A percentile compares a stretch with the other conserved stretches of the same genome.
phyloP scores from a whole-genome alignment of 2,329 filamentous ascomycete genomes.

The Botryotinia calthae region DNA sequence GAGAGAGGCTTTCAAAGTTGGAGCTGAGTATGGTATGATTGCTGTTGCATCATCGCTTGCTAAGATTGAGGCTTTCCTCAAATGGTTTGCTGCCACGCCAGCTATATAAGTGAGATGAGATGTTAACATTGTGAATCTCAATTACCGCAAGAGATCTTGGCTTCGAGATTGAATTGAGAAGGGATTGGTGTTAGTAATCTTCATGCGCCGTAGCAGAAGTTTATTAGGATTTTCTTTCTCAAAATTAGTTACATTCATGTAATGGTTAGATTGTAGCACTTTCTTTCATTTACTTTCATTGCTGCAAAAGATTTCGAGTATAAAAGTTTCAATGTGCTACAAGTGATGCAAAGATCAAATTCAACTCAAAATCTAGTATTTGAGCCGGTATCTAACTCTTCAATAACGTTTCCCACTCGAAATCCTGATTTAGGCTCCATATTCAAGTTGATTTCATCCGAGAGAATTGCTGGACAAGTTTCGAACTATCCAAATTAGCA shows the following conservation, averaged over 20 bases:
- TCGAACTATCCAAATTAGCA: too few species aligned
- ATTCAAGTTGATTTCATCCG: too few species aligned
- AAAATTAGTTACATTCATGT: not conserved
- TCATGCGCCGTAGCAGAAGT: not conserved
- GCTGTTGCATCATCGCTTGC: not conserved
- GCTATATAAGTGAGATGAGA: not conserved
- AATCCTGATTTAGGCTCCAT: not conserved
- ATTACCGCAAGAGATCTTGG: not conserved
- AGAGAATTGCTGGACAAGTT: too few species aligned
- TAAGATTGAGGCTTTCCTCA: not conserved
- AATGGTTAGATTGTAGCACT: not conserved
- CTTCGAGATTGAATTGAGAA: not conserved
- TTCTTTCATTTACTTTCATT: not conserved
- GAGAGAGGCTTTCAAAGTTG: not conserved
- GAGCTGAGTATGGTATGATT: not conserved
- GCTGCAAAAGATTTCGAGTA: not conserved
- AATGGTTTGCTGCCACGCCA: not conserved
- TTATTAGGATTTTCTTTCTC: too few species aligned
- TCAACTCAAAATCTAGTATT: not conserved
- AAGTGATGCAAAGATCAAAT: not conserved
- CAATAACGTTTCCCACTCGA: not conserved
- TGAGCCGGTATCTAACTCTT: not conserved
- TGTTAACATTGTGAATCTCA: rapidly evolving
- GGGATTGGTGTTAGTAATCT: not conserved
- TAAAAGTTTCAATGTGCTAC: not conserved